Evolutionary conservation across 2,329 filamentous ascomycete genomes (phyloP).

Genomic region (Cladobotryum protrusum): DNA sequence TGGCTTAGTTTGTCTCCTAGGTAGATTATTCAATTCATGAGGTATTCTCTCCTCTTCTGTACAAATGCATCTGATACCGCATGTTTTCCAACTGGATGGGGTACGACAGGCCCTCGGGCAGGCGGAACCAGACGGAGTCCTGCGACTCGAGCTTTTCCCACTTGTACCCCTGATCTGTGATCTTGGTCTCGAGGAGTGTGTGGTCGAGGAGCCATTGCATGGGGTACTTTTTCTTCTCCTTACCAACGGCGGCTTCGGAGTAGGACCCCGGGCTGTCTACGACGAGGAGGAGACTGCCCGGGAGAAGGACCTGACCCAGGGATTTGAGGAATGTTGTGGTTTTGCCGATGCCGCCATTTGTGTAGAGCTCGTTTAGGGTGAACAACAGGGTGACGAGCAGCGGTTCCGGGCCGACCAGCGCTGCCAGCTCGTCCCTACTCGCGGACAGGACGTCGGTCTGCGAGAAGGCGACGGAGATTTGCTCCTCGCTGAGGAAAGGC

Average conservation of each 20-base stretch:
- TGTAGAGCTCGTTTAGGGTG: conserved; percentile 93
- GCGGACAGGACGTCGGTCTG: conserved; percentile 46
- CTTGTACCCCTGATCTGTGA: conserved; percentile 23
- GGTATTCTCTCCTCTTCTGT: conserved; percentile 35
- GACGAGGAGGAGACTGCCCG: conserved; percentile 68
- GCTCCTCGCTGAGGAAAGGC: conserved; percentile 35
- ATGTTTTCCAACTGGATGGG: conserved; percentile 88
- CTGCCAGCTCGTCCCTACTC: conserved; percentile 25
- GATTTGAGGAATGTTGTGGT: conserved; percentile 71
- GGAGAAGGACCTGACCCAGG: conserved; percentile 52
- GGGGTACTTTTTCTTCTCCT: conserved; percentile 63
- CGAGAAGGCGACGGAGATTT: conserved; percentile 36
- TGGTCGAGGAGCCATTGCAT: conserved; percentile 93
- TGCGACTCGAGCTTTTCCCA: conserved; percentile 74
- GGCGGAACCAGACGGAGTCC: conserved; percentile 80
- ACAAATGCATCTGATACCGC: conserved; percentile 89
- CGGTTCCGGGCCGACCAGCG: conserved; percentile 28
- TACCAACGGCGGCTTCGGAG: conserved; percentile 69
- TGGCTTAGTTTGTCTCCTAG: background rate
- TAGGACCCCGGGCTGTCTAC: conserved; percentile 94
- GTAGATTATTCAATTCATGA: background rate
- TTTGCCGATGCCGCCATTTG: conserved; percentile 60
- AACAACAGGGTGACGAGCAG: conserved; percentile 78
- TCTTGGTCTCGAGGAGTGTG: conserved; percentile 52
- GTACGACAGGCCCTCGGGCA: conserved; percentile 63